phyloP scores from a whole-genome alignment of 1,284 basidiomycete genomes.

The Sanghuangporus weigelae region DNA sequence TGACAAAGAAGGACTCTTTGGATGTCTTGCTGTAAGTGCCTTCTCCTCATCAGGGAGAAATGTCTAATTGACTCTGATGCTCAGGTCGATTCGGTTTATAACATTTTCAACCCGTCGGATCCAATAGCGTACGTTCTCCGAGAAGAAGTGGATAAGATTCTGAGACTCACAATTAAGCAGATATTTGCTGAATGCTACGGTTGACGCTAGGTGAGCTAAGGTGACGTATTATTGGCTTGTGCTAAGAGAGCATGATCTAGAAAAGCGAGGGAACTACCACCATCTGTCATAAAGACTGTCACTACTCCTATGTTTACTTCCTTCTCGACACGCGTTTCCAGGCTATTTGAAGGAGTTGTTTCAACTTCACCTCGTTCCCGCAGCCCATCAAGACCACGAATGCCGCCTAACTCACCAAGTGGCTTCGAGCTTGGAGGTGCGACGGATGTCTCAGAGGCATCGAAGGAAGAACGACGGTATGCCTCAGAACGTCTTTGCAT shows the following conservation, averaged over 20 bases:
- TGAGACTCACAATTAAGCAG: conserved; percentile 15
- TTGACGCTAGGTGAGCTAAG: conserved; percentile 27
- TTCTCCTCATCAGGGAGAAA: neutral
- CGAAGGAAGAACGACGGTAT: conserved; percentile 26
- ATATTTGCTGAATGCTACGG: conserved; percentile 31
- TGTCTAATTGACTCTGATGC: neutral
- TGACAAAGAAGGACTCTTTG: conserved; percentile 40
- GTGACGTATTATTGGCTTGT: neutral
- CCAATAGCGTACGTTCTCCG: conserved; percentile 34
- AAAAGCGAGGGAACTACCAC: conserved; percentile 31
- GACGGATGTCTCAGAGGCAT: conserved; percentile 20
- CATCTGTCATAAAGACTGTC: conserved; percentile 37
- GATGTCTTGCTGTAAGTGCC: conserved; percentile 37
- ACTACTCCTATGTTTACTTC: conserved; percentile 32
- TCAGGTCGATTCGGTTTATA: conserved; percentile 37
- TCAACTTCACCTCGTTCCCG: conserved; percentile 11
- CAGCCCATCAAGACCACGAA: conserved; percentile 18
- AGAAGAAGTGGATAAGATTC: neutral
- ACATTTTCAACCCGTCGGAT: conserved; percentile 45
- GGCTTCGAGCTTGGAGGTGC: conserved; percentile 22
- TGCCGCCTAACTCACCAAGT: conserved; percentile 15
- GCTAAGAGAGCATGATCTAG: conserved; percentile 16
- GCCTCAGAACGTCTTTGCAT: neutral
- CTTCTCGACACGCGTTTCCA: conserved; percentile 23
- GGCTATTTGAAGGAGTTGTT: conserved; percentile 23